Evolutionary conservation across 495 filamentous ascomycete species (phyloP).

Genomic region (Penicillium fimorum): DNA sequence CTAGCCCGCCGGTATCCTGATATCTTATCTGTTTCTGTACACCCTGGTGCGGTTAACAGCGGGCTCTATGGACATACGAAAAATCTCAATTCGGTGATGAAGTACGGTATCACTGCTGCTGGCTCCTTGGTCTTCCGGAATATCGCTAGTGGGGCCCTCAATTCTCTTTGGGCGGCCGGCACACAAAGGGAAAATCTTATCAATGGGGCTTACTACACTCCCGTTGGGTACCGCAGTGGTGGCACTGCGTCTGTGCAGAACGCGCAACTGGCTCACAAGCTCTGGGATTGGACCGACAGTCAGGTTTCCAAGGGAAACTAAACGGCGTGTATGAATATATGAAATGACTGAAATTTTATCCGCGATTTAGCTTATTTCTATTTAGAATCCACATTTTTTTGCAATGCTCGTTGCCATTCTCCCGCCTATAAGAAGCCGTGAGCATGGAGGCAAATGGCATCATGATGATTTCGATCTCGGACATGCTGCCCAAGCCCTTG

Average conservation of each 20-base stretch:
- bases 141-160: constrained; percentile 50
- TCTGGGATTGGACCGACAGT: constrained; percentile 66
- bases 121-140: constrained; percentile 30
- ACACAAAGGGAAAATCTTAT: constrained; percentile 32
- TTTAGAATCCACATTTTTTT: not conserved
- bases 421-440: not conserved
- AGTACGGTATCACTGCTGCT: constrained; percentile 21
- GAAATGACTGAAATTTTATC: not conserved
- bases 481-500: constrained; percentile 10
- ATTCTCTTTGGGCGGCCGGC: constrained; percentile 59
- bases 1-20: constrained; percentile 57
- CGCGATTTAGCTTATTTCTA: not conserved
- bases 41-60: constrained; percentile 66
- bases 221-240: constrained; percentile 45
- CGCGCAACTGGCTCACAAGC: constrained; percentile 43
- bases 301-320: constrained; percentile 37
- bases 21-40: constrained; percentile 56
- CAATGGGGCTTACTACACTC: constrained; percentile 58
- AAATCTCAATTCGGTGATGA: constrained; percentile 25
- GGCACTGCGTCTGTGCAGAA: constrained; percentile 43
- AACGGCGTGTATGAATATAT: not conserved
- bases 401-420: not conserved
- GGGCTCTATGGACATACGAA: constrained; percentile 44
- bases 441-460: constrained; percentile 23
- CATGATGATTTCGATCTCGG: constrained; percentile 24